Evolutionary conservation across 2,329 filamentous ascomycete genomes (phyloP), one percentile per base, ranked within the genome.

Genomic region (Clathrospora elynae): DNA sequence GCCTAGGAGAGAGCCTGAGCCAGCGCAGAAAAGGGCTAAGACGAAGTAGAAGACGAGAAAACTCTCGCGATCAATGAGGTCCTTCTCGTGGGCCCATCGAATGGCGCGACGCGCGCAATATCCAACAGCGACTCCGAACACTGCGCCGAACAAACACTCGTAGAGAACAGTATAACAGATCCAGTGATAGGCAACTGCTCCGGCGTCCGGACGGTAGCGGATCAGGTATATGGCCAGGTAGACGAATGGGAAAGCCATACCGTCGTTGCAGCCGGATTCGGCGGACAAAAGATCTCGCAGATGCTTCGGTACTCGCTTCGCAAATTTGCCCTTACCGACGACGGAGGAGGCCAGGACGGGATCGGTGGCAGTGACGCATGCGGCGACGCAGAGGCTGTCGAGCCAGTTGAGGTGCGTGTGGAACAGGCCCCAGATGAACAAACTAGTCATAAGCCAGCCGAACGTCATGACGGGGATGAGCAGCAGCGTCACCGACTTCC

Each of bases 21-120:
- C 93, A 46, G 93, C 93, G 66, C 90, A 96, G 73, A 96, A 99
- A 14, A 99, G 81, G 1, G 93, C 92, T 41, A 99, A 78, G 32
- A 96, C 91, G 61, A 99, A 99, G 77, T 99, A 99, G 74, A 97
- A 99, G 35, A 97, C 93, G 40, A 99, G 81, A 63, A 96, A 97
- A 70, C 92, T 97, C 73, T 99, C 93, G 62, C 93, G 81, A 66
- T 99, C 93, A 57, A 99, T 95, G 42, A 96, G 71, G 34, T 93
- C 88, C 55, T 80, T 84, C 60, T 85, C 82, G 71, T 99, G 92
- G 7, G 93, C 90, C 49, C 76, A 86, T 61, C 90, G 90, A 75
- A 99, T 96, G 17, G 88, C 85, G 57, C 95, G 92, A 17, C 93
- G 86, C 18, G 90, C 93, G 58, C 87, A 81, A 65, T 97, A 99